Base-by-base conservation (phyloP, 1,284 basidiomycete species). In the Sporisorium reilianum region DNA sequence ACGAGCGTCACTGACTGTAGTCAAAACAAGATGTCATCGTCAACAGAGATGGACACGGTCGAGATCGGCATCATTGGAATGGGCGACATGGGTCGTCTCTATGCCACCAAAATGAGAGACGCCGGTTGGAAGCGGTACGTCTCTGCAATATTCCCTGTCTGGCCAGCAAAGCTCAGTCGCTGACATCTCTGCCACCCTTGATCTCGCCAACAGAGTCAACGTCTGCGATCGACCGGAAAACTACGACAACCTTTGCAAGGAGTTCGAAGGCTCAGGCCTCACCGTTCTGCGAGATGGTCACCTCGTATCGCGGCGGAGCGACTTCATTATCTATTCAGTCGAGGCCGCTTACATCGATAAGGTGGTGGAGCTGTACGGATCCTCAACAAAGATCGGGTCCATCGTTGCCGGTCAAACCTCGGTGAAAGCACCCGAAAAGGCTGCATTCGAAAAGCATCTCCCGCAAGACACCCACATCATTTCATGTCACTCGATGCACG, bases 391-490 rank as follows among this genome's bases (percentile, higher is more conserved):
- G 86, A 86, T 95, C 20, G 90, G 93, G 22, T 93, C 96, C 1
- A 91, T 97, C 53, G 95, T 99, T 8, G 90, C 94, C 0, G 96
- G 94, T 0, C 96, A 99, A 86, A 98, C 96, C 0, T 95, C 93
- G 0, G 96, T 98, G 63, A 99, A 99, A 85, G 93, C 94, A 0
- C 97, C 97, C 0, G 96, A 99, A 84, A 90, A 89, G 75, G 89
- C 85, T 0, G 96, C 97, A 0, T 99, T 99, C 82, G 95, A 99
- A 75, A 90, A 90, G 57, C 89, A 94, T 81, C 90, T 98, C 0
- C 97, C 96, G 0, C 74, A 86, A 8, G 96, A 99, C 80, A 91
- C 93, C 16, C 89, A 92, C 77, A 95, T 99, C 77, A 90, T 97
- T 48, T 97, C 94, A 0, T 90, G 94, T 65, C 96, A 99, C 86